Percentiles rank a stretch among this genome's conserved stretches.
phyloP scores from a whole-genome alignment of 2,329 filamentous ascomycete genomes.

The Colletotrichum agaves region DNA sequence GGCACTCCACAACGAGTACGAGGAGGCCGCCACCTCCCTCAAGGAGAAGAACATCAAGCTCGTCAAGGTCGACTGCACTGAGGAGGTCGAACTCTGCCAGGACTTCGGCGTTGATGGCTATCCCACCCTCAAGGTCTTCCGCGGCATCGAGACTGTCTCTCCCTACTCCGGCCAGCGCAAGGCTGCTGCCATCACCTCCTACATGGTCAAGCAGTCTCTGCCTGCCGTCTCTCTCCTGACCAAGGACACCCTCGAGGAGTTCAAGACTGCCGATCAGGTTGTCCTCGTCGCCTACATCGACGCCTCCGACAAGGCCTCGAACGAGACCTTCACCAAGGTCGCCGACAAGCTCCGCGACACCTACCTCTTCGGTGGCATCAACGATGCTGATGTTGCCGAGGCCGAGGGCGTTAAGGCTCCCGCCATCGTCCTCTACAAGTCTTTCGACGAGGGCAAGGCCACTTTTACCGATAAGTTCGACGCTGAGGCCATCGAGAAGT shows the following conservation, averaged over 20 bases:
- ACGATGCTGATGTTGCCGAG: conserved; percentile 85
- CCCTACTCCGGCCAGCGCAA: conserved; percentile 93
- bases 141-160: conserved; percentile 81
- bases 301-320: conserved; percentile 83
- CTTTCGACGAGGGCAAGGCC: conserved; percentile 96
- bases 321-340: conserved; percentile 81
- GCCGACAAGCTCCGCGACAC: conserved; percentile 85
- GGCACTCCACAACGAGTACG: conserved; percentile 92
- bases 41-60: conserved; percentile 90
- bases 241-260: conserved; percentile 87
- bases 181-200: conserved; percentile 79
- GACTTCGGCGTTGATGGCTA: conserved; percentile 94
- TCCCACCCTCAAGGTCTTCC: conserved; percentile 99
- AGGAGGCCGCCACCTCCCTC: conserved; percentile 83
- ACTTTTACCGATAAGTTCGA: conserved; percentile 86
- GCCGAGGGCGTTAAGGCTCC: conserved; percentile 90
- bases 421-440: conserved; percentile 93
- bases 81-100: conserved; percentile 91
- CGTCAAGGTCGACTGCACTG: conserved; percentile 94
- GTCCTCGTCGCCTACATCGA: conserved; percentile 91
- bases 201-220: conserved; percentile 98
- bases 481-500: conserved; percentile 80
- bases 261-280: conserved; percentile 98
- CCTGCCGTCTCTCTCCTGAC: conserved; percentile 88
- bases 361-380: conserved; percentile 91